These are phyloP conservation scores for Helotiales sp. DNA, from an alignment of 2,329 filamentous ascomycete species.

Conservation along the genomic window DNA sequence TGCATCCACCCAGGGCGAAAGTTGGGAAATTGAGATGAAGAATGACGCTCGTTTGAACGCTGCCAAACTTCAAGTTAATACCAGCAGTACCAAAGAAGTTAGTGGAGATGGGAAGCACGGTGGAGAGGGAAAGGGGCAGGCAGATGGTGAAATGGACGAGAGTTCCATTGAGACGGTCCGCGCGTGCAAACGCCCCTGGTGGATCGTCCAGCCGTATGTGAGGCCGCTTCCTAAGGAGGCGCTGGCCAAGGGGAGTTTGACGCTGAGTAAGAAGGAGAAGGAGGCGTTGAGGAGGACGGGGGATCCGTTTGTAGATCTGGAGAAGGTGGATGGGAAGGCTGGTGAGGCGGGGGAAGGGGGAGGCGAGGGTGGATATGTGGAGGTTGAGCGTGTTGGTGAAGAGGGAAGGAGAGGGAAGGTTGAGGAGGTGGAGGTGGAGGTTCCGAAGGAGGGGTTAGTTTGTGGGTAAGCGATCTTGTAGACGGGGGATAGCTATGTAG, in stretches of 20 bases:
- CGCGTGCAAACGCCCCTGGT: conserved; percentile 81
- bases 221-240: conserved; percentile 88
- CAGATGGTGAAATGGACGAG: conserved; percentile 47
- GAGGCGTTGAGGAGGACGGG: conserved; percentile 49
- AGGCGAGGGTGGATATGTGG: conserved; percentile 18
- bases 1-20: conserved; percentile 56
- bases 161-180: conserved; percentile 71
- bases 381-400: conserved; percentile 21
- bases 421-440: conserved; percentile 30
- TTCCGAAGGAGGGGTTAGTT: conserved; percentile 37
- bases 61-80: conserved; percentile 38
- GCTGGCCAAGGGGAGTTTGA: conserved; percentile 77
- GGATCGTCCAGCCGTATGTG: conserved; percentile 87
- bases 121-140: conserved; percentile 40
- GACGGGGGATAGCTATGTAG: background rate
- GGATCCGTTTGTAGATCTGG: conserved; percentile 23
- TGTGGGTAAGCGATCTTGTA: conserved; percentile 29
- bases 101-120: conserved; percentile 50
- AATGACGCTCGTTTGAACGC: conserved; percentile 35
- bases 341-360: conserved; percentile 1
- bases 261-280: conserved; percentile 72
- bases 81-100: conserved; percentile 47
- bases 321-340: conserved; percentile 7
- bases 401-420: conserved; percentile 17
- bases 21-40: conserved; percentile 49